These are phyloP conservation scores for Phytophthora boehmeriae DNA, from an alignment of 352 stramenopile genomes.

Conservation along the genomic window DNA sequence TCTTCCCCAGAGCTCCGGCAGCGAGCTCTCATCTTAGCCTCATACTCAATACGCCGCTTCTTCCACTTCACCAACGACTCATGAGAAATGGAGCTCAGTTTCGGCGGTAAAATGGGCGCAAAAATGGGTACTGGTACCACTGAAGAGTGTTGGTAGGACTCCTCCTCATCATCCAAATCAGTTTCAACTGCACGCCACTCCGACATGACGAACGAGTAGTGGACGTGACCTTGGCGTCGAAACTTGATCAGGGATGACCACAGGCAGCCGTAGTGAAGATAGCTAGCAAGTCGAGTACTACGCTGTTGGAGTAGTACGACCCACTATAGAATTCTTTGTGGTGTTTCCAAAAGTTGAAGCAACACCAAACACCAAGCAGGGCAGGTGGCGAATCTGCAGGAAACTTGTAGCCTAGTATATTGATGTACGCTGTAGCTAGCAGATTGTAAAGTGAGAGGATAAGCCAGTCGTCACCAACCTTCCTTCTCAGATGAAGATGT, in stretches of 20 bases:
- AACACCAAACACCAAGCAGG: too few species aligned
- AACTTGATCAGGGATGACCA: not conserved
- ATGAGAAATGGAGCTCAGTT: not conserved
- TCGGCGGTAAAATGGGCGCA: not conserved
- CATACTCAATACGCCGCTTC: not conserved
- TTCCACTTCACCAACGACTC: not conserved
- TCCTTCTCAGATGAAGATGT: too few species aligned
- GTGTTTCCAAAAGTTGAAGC: too few species aligned
- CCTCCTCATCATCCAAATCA: too few species aligned
- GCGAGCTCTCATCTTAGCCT: not conserved
- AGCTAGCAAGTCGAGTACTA: not conserved
- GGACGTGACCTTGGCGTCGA: too few species aligned
- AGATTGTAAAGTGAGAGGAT: too few species aligned
- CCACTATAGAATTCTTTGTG: not conserved
- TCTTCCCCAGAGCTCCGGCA: not conserved
- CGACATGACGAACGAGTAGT: not conserved
- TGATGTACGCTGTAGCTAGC: too few species aligned
- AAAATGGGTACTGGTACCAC: not conserved
- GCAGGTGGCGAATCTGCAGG: too few species aligned
- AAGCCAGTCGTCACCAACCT: too few species aligned
- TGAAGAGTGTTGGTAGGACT: not conserved
- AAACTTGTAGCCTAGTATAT: too few species aligned
- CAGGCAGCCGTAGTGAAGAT: not conserved
- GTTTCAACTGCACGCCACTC: not conserved
- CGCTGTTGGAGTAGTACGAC: not conserved